Evolutionary conservation across 768 basidiomycete genomes (phyloP), one percentile per base, ranked within the genome.

Genomic region (Mycena chlorophos): DNA sequence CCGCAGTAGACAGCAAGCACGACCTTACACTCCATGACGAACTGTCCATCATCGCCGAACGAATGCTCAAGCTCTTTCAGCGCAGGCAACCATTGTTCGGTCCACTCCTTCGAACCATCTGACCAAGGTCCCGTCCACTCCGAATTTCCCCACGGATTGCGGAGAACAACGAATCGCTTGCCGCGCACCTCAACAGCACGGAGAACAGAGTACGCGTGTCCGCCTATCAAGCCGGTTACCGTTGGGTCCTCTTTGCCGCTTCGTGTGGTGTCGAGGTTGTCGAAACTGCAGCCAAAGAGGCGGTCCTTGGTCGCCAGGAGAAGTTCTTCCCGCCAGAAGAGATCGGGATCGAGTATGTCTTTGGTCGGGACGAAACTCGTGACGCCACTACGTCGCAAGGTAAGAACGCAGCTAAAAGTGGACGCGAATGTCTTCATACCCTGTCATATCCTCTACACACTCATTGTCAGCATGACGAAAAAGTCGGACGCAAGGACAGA

Each of bases 311-410:
- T 81, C 3, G 78, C 81, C 27, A 68, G 73, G 10, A 75, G 64
- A 19, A 84, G 73, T 59, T 84, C 82, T 46, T 83, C 75, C 4
- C 70, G 69, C 82, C 82, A 84, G 65, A 83, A 84, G 8, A 70
- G 66, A 55, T 82, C 77, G 1, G 62, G 63, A 50, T 82, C 75
- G 29, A 83, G 71, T 42, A 84, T 81, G 53, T 79, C 78, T 64
- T 74, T 77, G 59, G 69, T 76, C n/a, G 70, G 70, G 30, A 78
- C 70, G 37, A 72, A 68, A 17, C 72, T 76, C 5, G 78, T 77
- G 12, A 80, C 76, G 17, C 78, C 78, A 12, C 78, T 79, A 49
- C 12, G 28, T 14, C 13, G 40, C n/a, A n/a, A n/a, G n/a, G n/a
- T n/a, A 42, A 8, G 6, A 19, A 22, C 8, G n/a, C 40, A 8